Conservation (phyloP, 768 basidiomycete species). For the Auricularia auricula-judae region DNA sequence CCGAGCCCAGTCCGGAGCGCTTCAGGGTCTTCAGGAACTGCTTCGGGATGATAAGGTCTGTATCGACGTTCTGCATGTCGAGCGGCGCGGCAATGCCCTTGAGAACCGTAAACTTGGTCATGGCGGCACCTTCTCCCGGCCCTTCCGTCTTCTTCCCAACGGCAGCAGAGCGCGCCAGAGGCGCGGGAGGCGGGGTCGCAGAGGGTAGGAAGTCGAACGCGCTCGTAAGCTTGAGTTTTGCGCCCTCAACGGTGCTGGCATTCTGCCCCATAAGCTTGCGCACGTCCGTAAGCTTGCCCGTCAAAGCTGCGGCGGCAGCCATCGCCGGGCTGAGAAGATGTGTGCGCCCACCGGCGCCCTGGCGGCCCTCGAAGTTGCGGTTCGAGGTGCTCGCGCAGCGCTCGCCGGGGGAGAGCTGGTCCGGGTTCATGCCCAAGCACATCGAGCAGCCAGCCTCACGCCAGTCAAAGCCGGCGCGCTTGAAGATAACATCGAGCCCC, state of each 20-base stretch:
- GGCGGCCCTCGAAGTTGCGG: slow-evolving; percentile 54
- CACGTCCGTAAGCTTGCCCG: slow-evolving; percentile 76
- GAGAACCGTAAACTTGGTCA: slow-evolving; percentile 54
- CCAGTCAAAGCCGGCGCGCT: slow-evolving; percentile 90
- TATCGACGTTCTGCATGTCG: slow-evolving; percentile 78
- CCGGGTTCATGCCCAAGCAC: slow-evolving; percentile 95
- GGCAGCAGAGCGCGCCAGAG: slow-evolving; percentile 35
- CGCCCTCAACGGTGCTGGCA: slow-evolving; percentile 34
- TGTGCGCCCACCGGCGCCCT: slow-evolving; percentile 77
- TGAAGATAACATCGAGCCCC: slow-evolving; percentile 77
- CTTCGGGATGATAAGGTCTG: slow-evolving; percentile 90
- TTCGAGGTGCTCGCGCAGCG: slow-evolving; percentile 90
- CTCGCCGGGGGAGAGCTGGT: slow-evolving; percentile 68
- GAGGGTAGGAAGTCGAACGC: slow-evolving; percentile 72
- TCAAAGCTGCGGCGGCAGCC: slow-evolving; percentile 85
- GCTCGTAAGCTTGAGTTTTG: slow-evolving; percentile 55
- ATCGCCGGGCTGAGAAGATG: slow-evolving; percentile 86
- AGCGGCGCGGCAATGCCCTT: slow-evolving; percentile 73
- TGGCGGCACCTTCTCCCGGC: slow-evolving; percentile 5
- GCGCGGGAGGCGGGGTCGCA: slow-evolving; percentile 24
- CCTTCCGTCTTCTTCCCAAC: not conserved
- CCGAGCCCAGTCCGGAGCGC: slow-evolving; percentile 75
- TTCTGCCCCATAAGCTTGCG: slow-evolving; percentile 53
- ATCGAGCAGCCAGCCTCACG: slow-evolving; percentile 92
- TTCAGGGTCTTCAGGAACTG: slow-evolving; percentile 90